These are phyloP conservation scores for Uncinocarpus reesii DNA, from an alignment of 2,329 filamentous ascomycete species.

Conservation along the genomic window DNA sequence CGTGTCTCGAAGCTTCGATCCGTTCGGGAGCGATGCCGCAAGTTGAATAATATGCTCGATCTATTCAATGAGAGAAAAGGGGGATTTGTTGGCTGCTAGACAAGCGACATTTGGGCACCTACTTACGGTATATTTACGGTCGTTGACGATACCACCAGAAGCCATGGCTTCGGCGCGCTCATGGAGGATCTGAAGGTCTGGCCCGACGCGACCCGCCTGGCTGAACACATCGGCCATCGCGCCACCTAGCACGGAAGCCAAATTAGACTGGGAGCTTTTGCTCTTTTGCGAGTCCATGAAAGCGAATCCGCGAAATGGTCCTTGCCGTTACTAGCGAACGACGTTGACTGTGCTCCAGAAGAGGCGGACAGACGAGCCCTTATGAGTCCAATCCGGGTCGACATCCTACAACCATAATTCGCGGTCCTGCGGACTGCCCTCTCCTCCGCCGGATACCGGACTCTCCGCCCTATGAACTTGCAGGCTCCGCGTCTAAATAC, in stretches of 20 bases:
- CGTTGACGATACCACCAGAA: slow-evolving; percentile 7
- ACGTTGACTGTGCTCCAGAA: too few relatives aligned
- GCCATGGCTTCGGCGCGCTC: slow-evolving; percentile 1
- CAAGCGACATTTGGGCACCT: too few relatives aligned
- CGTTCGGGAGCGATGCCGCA: slow-evolving; percentile 10
- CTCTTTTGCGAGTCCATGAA: background rate
- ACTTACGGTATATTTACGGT: slow-evolving; percentile 8
- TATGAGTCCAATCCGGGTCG: too few relatives aligned
- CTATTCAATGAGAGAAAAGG: background rate
- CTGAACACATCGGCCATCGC: slow-evolving; percentile 7
- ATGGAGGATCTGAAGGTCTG: slow-evolving; percentile 1
- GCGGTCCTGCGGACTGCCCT: too few relatives aligned
- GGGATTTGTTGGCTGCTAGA: background rate
- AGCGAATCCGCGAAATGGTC: too few relatives aligned
- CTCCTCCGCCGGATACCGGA: too few relatives aligned
- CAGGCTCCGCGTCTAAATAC: too few relatives aligned
- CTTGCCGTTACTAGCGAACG: too few relatives aligned
- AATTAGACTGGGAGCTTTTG: background rate
- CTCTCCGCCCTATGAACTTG: too few relatives aligned
- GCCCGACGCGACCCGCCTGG: slow-evolving; percentile 5
- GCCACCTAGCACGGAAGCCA: slow-evolving; percentile 5
- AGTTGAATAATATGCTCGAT: slow-evolving; percentile 12
- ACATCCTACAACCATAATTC: too few relatives aligned
- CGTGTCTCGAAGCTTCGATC: slow-evolving; percentile 18
- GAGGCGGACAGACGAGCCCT: too few relatives aligned